Evolutionary conservation across 1,284 basidiomycete genomes (phyloP).

Genomic region (Fomitopsis palustris): DNA sequence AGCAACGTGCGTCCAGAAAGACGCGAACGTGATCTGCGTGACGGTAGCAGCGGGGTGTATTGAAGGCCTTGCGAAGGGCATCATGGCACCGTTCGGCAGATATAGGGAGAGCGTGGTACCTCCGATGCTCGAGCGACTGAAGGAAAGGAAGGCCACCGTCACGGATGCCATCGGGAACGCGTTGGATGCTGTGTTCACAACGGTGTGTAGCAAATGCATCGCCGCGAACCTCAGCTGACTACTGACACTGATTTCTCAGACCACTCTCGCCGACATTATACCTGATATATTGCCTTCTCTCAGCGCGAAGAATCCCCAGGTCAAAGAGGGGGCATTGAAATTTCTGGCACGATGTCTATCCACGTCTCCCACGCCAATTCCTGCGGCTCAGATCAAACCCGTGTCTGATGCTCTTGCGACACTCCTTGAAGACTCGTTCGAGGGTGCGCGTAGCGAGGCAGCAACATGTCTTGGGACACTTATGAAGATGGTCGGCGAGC

Average conservation of each 20-base stretch:
- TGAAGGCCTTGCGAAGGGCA: conserved; percentile 83
- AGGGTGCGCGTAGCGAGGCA: conserved; percentile 89
- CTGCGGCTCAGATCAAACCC: conserved; percentile 78
- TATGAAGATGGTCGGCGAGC: conserved; percentile 97
- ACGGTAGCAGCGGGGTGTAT: conserved; percentile 85
- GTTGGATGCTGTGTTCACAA: conserved; percentile 86
- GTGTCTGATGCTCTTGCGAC: conserved; percentile 77
- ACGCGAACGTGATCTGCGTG: conserved; percentile 96
- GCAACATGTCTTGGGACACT: conserved; percentile 86
- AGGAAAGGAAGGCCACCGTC: conserved; percentile 91
- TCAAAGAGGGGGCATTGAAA: conserved; percentile 91
- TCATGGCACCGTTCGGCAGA: conserved; percentile 73
- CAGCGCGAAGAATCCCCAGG: conserved; percentile 94
- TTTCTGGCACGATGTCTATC: conserved; percentile 84
- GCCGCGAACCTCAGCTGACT: conserved; percentile 3
- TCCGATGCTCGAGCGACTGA: conserved; percentile 86
- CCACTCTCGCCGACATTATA: conserved; percentile 77
- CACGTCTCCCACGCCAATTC: conserved; percentile 65
- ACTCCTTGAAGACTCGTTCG: conserved; percentile 86
- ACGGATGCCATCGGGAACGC: conserved; percentile 88
- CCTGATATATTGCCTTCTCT: conserved; percentile 80
- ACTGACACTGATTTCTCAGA: conserved; percentile 44
- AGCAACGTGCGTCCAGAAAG: conserved; percentile 80
- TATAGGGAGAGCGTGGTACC: conserved; percentile 76
- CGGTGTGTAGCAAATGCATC: conserved; percentile 47